phyloP scores from a whole-genome alignment of 257 asterid species.

The Buddleja alternifolia region DNA sequence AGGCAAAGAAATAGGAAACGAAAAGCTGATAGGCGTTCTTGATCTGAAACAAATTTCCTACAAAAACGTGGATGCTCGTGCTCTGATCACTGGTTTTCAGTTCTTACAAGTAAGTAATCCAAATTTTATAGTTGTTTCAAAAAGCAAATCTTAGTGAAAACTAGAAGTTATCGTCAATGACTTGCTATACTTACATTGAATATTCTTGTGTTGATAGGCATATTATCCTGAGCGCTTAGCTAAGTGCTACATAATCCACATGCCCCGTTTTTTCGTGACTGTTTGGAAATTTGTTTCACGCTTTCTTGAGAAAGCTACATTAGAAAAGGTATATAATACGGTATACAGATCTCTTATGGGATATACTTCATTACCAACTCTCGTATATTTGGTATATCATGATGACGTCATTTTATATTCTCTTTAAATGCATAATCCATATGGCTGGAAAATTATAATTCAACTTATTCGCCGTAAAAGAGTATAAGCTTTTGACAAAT shows the following conservation, averaged over 20 bases:
- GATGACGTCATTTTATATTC: neutral
- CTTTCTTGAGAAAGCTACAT: constrained; percentile 70
- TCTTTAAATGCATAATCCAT: neutral
- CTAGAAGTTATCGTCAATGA: neutral
- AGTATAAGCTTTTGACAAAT: neutral
- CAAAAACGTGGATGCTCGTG: constrained; percentile 77
- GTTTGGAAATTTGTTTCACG: constrained; percentile 71
- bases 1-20: constrained; percentile 70
- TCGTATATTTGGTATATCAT: neutral
- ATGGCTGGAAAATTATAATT: neutral
- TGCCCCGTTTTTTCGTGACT: constrained; percentile 76
- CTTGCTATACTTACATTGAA: neutral
- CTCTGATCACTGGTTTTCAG: constrained; percentile 71
- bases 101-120: constrained; percentile 65
- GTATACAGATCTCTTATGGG: neutral
- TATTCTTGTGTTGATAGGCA: constrained; percentile 39
- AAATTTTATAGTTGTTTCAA: neutral
- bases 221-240: constrained; percentile 83
- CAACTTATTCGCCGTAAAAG: no score
- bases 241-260: constrained; percentile 57
- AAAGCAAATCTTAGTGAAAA: neutral
- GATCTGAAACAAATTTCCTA: constrained; percentile 63
- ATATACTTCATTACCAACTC: neutral
- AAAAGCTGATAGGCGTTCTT: constrained; percentile 56
- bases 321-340: constrained; percentile 52